These are phyloP conservation scores for Omphalea diandra DNA, from an alignment of 441 rosid genomes.

Conservation along the genomic window DNA sequence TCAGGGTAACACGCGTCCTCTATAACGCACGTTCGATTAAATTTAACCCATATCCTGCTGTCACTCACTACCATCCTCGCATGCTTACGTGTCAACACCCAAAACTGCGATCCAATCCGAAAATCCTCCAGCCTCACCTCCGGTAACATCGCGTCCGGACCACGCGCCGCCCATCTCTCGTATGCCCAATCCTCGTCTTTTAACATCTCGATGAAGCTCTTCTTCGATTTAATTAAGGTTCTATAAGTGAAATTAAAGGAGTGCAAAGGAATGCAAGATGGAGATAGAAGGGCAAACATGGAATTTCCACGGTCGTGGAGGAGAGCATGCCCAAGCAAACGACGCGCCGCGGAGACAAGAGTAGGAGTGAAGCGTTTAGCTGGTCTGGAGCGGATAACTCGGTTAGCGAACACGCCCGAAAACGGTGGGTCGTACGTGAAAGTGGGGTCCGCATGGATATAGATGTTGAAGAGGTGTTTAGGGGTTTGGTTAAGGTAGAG, in stretches of 20 bases:
- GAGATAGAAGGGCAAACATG: constrained; percentile 67
- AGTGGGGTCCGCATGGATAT: constrained; percentile 64
- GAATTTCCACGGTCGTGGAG: constrained; percentile 50
- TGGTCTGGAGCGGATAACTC: constrained; percentile 55
- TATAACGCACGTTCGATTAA: constrained; percentile 48
- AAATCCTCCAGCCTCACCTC: constrained; percentile 64
- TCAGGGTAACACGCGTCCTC: constrained; percentile 62
- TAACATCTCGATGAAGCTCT: constrained; percentile 70
- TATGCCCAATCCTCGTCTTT: constrained; percentile 46
- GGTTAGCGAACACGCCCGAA: constrained; percentile 49
- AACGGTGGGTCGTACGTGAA: constrained; percentile 40
- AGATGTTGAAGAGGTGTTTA: constrained; percentile 47
- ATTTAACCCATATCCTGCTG: constrained; percentile 53
- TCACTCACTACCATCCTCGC: constrained; percentile 61
- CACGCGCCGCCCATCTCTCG: constrained; percentile 82
- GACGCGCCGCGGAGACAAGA: constrained; percentile 65
- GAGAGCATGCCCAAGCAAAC: constrained; percentile 63
- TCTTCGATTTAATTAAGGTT: constrained; percentile 34
- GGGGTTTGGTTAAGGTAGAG: constrained; percentile 45
- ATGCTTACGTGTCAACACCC: constrained; percentile 67
- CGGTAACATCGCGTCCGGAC: constrained; percentile 58
- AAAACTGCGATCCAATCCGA: constrained; percentile 84
- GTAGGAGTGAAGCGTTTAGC: constrained; percentile 51
- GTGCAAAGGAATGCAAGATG: constrained; percentile 65
- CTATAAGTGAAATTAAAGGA: constrained; percentile 58